phyloP scores from a whole-genome alignment of 345 rosid species.

The Conringia planisiliqua region DNA sequence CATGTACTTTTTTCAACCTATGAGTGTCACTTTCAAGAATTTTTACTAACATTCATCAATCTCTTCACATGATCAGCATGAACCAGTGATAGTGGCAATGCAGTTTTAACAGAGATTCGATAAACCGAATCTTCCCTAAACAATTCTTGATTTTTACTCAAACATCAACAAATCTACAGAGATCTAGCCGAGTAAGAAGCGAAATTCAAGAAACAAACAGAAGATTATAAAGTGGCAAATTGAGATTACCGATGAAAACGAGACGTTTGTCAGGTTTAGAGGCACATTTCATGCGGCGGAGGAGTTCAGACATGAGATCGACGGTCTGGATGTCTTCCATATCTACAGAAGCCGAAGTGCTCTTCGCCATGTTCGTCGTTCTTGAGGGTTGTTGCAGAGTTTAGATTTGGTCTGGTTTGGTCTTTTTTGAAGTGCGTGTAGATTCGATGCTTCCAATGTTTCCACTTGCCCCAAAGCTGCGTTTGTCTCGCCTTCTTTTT shows the following conservation, averaged over 20 bases:
- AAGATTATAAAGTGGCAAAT: not conserved
- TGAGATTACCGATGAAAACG: slow-evolving; percentile 67
- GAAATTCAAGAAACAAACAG: not conserved
- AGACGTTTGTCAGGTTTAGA: slow-evolving; percentile 90
- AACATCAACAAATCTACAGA: not conserved
- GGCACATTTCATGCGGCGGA: slow-evolving; percentile 91
- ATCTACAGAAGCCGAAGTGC: slow-evolving; percentile 39
- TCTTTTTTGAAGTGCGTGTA: not conserved
- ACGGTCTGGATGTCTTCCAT: slow-evolving; percentile 81
- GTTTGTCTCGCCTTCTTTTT: not conserved
- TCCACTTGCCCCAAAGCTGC: not conserved
- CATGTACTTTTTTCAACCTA: not conserved
- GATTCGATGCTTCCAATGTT: slow-evolving; percentile 25
- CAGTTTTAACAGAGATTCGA: not conserved
- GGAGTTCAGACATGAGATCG: slow-evolving; percentile 86
- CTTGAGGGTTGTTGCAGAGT: not conserved
- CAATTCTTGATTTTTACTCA: not conserved
- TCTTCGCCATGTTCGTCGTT: slow-evolving; percentile 44
- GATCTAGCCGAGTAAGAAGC: not conserved
- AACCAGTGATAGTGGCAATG: not conserved
- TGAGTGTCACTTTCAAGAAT: not conserved
- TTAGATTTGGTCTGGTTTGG: not conserved
- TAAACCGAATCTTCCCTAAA: not conserved
- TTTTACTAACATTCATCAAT: not conserved
- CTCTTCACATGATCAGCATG: not conserved